Conservation (phyloP, 2,329 filamentous ascomycete species). For the Aureobasidium melanogenum region DNA sequence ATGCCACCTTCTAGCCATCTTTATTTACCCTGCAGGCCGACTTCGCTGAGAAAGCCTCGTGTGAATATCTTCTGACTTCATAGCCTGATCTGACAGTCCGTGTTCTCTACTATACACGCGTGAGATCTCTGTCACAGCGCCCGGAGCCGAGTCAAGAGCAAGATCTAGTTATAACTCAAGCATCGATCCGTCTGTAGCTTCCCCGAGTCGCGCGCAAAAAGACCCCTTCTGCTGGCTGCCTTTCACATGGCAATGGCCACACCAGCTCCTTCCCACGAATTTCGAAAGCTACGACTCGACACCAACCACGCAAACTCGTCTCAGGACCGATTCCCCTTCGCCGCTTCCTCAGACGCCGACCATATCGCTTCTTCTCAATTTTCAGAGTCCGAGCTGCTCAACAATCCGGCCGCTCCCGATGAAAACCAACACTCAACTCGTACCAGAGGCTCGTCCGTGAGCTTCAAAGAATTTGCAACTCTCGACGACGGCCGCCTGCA, state of each 20-base stretch:
- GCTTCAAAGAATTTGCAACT: conserved; percentile 31
- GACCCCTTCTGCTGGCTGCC: neutral
- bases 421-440: neutral
- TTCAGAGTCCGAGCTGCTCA: neutral
- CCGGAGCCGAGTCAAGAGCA: neutral
- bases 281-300: conserved; percentile 10
- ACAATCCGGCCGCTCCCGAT: neutral
- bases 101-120: neutral
- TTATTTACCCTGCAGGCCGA: neutral
- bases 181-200: neutral
- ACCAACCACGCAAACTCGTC: neutral
- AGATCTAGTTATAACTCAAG: neutral
- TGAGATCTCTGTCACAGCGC: neutral
- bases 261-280: conserved; percentile 1
- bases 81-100: neutral
- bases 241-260: conserved; percentile 4
- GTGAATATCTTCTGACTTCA: neutral
- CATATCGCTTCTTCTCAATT: conserved; percentile 8
- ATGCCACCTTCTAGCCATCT: neutral
- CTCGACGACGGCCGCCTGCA: conserved; percentile 32
- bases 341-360: neutral
- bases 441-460: conserved; percentile 30
- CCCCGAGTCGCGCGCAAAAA: neutral
- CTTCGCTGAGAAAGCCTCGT: neutral
- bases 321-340: neutral